A percentile compares a stretch with the other conserved stretches of the same genome.
phyloP scores from a whole-genome alignment of 805 yeast genomes.

The Komagataella kurtzmanii region DNA sequence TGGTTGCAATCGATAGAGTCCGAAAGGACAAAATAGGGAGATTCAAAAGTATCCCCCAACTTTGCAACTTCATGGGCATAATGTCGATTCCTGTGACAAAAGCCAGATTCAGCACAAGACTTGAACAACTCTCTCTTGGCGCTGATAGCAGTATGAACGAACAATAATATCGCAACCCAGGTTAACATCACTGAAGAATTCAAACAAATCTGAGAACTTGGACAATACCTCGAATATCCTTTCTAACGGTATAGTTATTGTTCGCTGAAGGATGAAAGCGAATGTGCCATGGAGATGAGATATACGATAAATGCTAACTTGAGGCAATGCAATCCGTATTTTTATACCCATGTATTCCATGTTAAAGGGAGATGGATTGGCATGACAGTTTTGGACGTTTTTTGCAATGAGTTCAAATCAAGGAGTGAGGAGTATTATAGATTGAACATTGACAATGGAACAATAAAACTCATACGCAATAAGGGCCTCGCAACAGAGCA shows the following conservation, averaged over 20 bases:
- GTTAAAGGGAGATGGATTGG: constrained; percentile 33
- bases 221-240: no score
- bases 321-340: constrained; percentile 18
- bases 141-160: constrained; percentile 6
- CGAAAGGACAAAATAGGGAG: constrained; percentile 28
- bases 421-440: constrained; percentile 11
- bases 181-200: not conserved
- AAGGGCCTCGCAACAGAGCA: constrained; percentile 5
- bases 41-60: constrained; percentile 11
- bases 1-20: constrained; percentile 12
- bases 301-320: not conserved
- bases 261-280: not conserved
- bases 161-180: not conserved
- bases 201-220: not conserved
- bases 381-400: constrained; percentile 22
- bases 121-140: constrained; percentile 64
- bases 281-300: not conserved
- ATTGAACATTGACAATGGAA: constrained; percentile 2
- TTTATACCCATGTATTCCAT: constrained; percentile 18
- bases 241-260: not conserved
- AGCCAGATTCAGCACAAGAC: constrained; percentile 68
- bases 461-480: constrained; percentile 9
- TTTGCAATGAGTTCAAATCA: constrained; percentile 24
- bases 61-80: constrained; percentile 33
- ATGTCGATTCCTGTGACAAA: constrained; percentile 68